Evolutionary conservation across 169 alveolate genomes (phyloP), one percentile per base, ranked within the genome.

Genomic region (Plasmodium gonderi): DNA sequence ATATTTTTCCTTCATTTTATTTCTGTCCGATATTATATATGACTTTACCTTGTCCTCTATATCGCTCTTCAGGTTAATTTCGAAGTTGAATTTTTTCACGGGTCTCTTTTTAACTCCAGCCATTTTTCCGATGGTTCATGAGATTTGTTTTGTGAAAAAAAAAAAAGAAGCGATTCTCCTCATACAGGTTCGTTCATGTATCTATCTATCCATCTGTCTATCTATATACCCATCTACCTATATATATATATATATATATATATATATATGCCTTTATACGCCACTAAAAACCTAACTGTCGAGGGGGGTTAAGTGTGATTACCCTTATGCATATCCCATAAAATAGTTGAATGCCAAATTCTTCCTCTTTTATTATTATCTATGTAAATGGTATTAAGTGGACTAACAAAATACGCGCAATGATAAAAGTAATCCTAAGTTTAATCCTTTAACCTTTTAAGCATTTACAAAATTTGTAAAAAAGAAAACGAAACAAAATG

Each of bases 11-110:
- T 75, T 51, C 26, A 74, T 75, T 75, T 87, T 51, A 33, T 87
- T 76, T 36, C 83, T 75, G 17, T 74, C 80, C 20, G 78, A 87
- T 14, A 74, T 51, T 14, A 87, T 75, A 45, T 75, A 26, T 75
- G 78, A 87, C 81, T 75, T 54, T 17, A 87, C 79, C n/a, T 87
- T 75, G 29, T 87, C 87, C 33, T 87, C 93, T 51, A 87, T 75
- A 8, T 74, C 87, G 11, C 65, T 64, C 11, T 87, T 76, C 69
- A 87, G 67, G 49, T 74, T 42, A 36, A 87, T 75, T 74, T 85
- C 92, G 23, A 76, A 9, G 80, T 85, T 85, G 68, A 74, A 85
- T 67, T 85, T 85, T 76, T 65, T 72, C 9, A 85, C 79, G 40
- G 78, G 69, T 64, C 92, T 85, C 79, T 76, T 85, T 65, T 85